These are phyloP conservation scores for Sorghum bicolor DNA, from an alignment of 176 grass and related monocot genomes.

Conservation along the genomic window Sorghum_bicolor_NCBIv3 NC_012871.2:63458001-63458500, in stretches of 20 bases:
- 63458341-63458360: conserved; percentile 50
- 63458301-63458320: conserved; percentile 82
- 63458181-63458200: neutral
- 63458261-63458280: conserved; percentile 91
- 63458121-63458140: conserved; percentile 64
- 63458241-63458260: conserved; percentile 89
- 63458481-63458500: neutral
- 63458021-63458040: neutral
- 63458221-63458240: neutral
- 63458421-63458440: conserved; percentile 31
- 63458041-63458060: neutral
- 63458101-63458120: conserved; percentile 76
- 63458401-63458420: conserved; percentile 82
- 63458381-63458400: conserved; percentile 63
- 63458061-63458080: conserved; percentile 54
- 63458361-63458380: conserved; percentile 81
- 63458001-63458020: too few species aligned
- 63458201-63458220: neutral
- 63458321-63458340: conserved; percentile 65
- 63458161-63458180: neutral
- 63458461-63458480: neutral
- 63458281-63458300: conserved; percentile 74
- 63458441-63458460: neutral
- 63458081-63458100: conserved; percentile 68
- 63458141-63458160: conserved; percentile 25